Evolutionary conservation across 2,329 filamentous ascomycete species (phyloP), one percentile per base, ranked within the genome.

Genomic region (Diplodia seriata): DNA sequence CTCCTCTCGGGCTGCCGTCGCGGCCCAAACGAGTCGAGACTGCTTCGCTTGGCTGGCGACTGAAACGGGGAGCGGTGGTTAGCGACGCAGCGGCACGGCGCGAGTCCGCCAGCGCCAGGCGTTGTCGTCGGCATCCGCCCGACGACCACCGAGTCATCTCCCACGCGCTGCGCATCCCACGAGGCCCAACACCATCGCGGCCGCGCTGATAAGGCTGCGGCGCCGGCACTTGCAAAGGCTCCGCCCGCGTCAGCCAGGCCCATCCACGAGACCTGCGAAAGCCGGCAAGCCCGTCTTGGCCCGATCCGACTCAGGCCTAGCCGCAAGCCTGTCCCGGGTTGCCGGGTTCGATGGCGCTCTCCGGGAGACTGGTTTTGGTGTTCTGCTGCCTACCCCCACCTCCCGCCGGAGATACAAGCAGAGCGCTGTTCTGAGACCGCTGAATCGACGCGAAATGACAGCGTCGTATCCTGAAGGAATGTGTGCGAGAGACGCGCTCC

Each of bases 201-300:
- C 51, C 23, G 29, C 8, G 55, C 54, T 53, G 55, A 33, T 53
- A 59, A 61, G 47, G 49, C 26, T 53, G 40, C 23, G n/a, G 53
- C 43, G 49, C 18, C 47, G 59, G 59, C 59, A 53, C 29, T 43
- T 40, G 64, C 64, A 2, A 59, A 49, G n/a, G 31, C 40, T n/a
- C 29, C 38, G 53, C 38, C 40, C 14, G 40, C 33, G 55, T 61
- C 65, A 67, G 65, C 54, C 54, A 40, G 43, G 23, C 43, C 43
- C 54, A 67, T 61, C 54, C 65, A 67, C 65, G 65, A 49, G 65
- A 67, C 65, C 43, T 50, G 38, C 49, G 38, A 55, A 65, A 65
- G 62, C 29, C 62, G 62, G 36, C 62, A 55, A 29, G 50, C 62
- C 62, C 62, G 62, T 65, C 62, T 55, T 55, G 62, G 40, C 55